Base-by-base conservation (phyloP, 23 red algal species). In the Gracilaria domingensis region DNA sequence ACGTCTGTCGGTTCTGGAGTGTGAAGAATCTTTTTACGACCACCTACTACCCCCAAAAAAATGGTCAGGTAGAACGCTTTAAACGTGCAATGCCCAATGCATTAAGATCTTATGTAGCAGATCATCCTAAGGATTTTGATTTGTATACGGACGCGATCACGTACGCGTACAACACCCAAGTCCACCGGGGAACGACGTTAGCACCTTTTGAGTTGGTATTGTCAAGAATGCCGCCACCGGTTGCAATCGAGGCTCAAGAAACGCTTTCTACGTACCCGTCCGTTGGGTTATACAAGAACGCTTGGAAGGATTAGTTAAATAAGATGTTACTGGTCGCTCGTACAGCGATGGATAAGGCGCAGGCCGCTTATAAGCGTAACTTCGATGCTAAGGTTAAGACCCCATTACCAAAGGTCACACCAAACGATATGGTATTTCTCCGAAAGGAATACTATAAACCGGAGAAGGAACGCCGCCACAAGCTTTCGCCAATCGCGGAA, bases 381-480 rank as follows among this genome's bases (percentile, higher is more conserved):
- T 80, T 80, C 34, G 50, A 80, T 38, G 39, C 42, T 26, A 18
- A 50, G 12, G 4, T 80, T 5, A 4, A 38, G 7, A 13, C 34
- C 3, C 24, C 12, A 4, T 16, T 32, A 33, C 24, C 42, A 4
- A 16, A 28, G 30, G 12, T 51, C 5, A 9, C 17, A 6, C 23
- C 50, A 3, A 57, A n/a, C 12, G 28, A 32, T 32, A 38, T 16
- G n/a, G 72, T 75, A 9, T 88, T 88, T 61, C 7, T 77, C 14
- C 12, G 85, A n/a, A 88, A 51, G 58, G 85, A 88, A 39, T 62
- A 78, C 36, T 44, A 51, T 53, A 79, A 79, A n/a, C 20, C 66
- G 14, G 50, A 56, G 56, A 20, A 44, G 32, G 85, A 59, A 2
- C 16, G 24, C 16, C 47, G 48, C 26, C 85, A 88, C 23, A 88